Conservation (phyloP, 441 rosid genomes). For the Pelargonium fulgidum region DNA sequence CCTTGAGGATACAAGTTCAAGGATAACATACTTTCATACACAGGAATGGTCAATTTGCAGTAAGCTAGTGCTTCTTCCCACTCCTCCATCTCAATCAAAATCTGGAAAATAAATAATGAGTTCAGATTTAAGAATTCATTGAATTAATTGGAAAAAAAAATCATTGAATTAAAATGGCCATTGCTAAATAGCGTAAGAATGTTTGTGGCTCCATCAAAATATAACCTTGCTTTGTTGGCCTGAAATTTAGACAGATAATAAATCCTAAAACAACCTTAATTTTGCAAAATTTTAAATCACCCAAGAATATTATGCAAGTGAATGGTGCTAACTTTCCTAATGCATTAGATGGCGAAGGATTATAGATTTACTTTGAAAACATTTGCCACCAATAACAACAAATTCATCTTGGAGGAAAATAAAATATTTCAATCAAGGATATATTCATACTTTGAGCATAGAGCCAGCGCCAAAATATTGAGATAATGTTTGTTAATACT, state of each 20-base stretch:
- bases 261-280: background rate
- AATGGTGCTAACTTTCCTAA: background rate
- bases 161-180: too few species aligned
- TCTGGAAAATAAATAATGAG: constrained; percentile 37
- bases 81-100: constrained; percentile 64
- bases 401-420: background rate
- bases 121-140: constrained; percentile 12
- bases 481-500: background rate
- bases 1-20: constrained; percentile 18
- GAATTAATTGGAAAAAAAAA: too few species aligned
- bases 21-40: constrained; percentile 64
- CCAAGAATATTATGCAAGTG: background rate
- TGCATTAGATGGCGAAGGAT: background rate
- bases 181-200: background rate
- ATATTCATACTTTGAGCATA: background rate
- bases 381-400: background rate
- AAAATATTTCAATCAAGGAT: background rate
- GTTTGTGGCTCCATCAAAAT: background rate
- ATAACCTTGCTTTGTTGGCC: background rate
- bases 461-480: constrained; percentile 10
- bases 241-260: background rate
- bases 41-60: constrained; percentile 70
- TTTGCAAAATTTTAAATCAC: background rate
- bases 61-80: constrained; percentile 67
- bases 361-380: background rate